A percentile compares a stretch with the other conserved stretches of the same genome.
These are phyloP conservation scores for Stenogyne calaminthoides DNA, from an alignment of 305 asterid genomes.

Conservation along the genomic window DNA sequence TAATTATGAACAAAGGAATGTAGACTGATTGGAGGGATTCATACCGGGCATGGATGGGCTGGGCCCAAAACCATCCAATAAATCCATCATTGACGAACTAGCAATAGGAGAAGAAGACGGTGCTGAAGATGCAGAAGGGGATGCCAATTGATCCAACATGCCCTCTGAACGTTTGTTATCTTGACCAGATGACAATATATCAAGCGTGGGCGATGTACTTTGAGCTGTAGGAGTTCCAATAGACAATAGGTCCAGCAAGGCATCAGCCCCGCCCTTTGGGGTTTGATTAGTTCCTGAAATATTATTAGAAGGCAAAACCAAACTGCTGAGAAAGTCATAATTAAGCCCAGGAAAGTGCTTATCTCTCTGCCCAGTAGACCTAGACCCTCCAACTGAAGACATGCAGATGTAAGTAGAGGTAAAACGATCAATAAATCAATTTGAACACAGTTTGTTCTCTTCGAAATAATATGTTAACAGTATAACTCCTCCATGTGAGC, in stretches of 20 bases:
- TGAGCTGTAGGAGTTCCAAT: slow-evolving; percentile 78
- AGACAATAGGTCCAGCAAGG: slow-evolving; percentile 79
- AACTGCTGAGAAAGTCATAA: slow-evolving; percentile 14
- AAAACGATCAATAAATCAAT: slow-evolving; percentile 5
- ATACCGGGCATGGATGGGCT: slow-evolving; percentile 59
- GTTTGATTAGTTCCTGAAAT: slow-evolving; percentile 63
- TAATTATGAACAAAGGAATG: slow-evolving; percentile 7
- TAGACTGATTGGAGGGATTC: slow-evolving; percentile 21
- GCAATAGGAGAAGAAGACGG: slow-evolving; percentile 47
- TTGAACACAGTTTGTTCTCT: slow-evolving; percentile 25
- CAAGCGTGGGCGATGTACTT: slow-evolving; percentile 52
- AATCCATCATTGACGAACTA: slow-evolving; percentile 79
- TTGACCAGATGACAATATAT: slow-evolving; percentile 46
- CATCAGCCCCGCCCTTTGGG: no score
- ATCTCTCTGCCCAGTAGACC: slow-evolving; percentile 4
- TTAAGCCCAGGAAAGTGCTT: slow-evolving; percentile 7
- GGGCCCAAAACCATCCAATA: slow-evolving; percentile 77
- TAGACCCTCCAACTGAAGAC: slow-evolving; percentile 26
- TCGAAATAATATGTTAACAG: background rate
- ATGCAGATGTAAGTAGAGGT: slow-evolving; percentile 27
- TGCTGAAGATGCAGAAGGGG: slow-evolving; percentile 53
- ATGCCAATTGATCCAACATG: slow-evolving; percentile 48
- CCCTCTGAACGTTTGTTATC: slow-evolving; percentile 51
- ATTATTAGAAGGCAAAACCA: background rate
- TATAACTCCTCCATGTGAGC: background rate